A percentile compares a stretch with the other conserved stretches of the same genome.
Evolutionary conservation across 495 filamentous ascomycete species (phyloP).

Genomic region (Xylaria grammica): DNA sequence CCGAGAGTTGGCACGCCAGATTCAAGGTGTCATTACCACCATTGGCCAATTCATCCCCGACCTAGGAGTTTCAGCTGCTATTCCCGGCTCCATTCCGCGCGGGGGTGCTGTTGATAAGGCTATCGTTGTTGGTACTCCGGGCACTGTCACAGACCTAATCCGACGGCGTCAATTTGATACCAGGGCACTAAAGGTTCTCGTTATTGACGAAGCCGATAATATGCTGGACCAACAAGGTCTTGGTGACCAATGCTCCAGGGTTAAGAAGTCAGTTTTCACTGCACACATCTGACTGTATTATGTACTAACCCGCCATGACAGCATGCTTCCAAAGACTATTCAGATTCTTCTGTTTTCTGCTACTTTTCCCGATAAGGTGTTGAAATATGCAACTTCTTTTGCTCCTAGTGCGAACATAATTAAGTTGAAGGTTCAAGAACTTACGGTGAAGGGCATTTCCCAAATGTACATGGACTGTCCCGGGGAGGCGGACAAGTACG

Average conservation of each 20-base stretch:
- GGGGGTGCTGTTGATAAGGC: conserved; percentile 67
- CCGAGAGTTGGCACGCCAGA: conserved; percentile 94
- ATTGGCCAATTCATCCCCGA: conserved; percentile 83
- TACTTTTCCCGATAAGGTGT: conserved; percentile 87
- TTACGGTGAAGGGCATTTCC: conserved; percentile 95
- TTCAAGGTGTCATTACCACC: conserved; percentile 75
- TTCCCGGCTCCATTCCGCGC: conserved; percentile 72
- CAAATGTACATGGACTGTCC: conserved; percentile 95
- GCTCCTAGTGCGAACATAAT: conserved; percentile 87
- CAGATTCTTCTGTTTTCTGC: conserved; percentile 96
- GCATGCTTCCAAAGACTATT: conserved; percentile 68
- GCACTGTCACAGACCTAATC: conserved; percentile 88
- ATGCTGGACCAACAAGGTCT: conserved; percentile 94
- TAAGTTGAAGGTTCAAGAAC: conserved; percentile 84
- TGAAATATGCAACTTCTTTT: conserved; percentile 77
- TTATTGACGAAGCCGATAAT: conserved; percentile 94
- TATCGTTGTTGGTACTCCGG: conserved; percentile 91
- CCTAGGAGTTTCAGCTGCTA: conserved; percentile 74
- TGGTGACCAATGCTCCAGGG: conserved; percentile 90
- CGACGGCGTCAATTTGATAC: conserved; percentile 70
- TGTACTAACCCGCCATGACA: conserved; percentile 42
- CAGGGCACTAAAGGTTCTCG: conserved; percentile 72
- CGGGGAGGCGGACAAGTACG: conserved; percentile 80
- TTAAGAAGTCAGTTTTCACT: conserved; percentile 68
- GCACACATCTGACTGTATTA: conserved; percentile 6